Base-by-base conservation (phyloP, 768 basidiomycete species). In the Sarcodon aspratus region DNA sequence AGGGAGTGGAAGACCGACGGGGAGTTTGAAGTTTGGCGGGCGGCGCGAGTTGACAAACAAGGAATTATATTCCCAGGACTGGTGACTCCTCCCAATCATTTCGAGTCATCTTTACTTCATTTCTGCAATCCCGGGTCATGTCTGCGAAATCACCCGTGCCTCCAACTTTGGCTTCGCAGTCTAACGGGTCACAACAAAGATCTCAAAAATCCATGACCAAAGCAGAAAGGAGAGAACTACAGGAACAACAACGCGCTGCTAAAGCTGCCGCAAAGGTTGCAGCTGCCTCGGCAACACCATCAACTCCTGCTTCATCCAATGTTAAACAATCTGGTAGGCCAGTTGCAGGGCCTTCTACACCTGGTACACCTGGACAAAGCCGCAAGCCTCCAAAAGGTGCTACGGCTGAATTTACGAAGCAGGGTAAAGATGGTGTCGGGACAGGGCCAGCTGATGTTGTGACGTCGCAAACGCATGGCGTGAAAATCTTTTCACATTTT, bases 401-500 rank as follows among this genome's bases (percentile, higher is more conserved):
- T 13, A 45, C 54, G 21, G 45, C 44, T 31, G 21, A 50, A 9
- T 36, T 55, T 0, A 18, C 52, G 47, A 52, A 9, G 34, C 52
- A 0, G 32, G 49, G 34, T n/a, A 49, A 44, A 52, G 32, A 12
- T 40, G 38, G 46, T 7, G 50, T 37, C 27, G 49, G 50, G 36
- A 31, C 35, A 37, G 57, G 53, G 33, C 45, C 48, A 6, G 49
- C 54, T n/a, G 52, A 51, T 27, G 21, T 27, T 27, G 21, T 27
- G 21, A 27, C 21, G 3, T 27, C 21, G 21, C 21, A 27, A 5
- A 27, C 77, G 32, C 79, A 79, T 47, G 81, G 84, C n/a, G 62
- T 88, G 45, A 78, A 81, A 45, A 91, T 91, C 57, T 91, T 91
- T 62, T 81, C 85, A 38, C 90, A 91, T 64, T 92, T 92, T 63